Evolutionary conservation across 495 filamentous ascomycete species (phyloP).

Genomic region (Xylaria bambusicola): DNA sequence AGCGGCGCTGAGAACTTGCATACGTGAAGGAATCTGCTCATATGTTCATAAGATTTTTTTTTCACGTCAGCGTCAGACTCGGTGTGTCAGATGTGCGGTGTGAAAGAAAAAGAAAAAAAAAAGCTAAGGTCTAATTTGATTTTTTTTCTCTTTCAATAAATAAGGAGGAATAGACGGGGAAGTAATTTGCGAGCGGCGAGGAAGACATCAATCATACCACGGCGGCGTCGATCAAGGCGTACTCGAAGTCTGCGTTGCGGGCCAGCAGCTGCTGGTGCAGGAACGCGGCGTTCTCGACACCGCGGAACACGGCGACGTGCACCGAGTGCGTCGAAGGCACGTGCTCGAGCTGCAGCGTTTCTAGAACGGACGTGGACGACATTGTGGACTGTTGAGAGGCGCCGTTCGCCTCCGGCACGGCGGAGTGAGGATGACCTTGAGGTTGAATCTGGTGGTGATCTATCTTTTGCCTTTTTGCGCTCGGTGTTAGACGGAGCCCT

Average conservation of each 20-base stretch:
- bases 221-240: slow-evolving; percentile 84
- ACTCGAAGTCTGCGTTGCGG: slow-evolving; percentile 82
- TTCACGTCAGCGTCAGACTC: no score
- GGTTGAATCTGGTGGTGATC: slow-evolving; percentile 8
- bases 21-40: slow-evolving; percentile 54
- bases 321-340: slow-evolving; percentile 64
- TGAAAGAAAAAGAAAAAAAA: no score
- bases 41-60: slow-evolving; percentile 42
- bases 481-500: background rate
- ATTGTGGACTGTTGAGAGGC: background rate
- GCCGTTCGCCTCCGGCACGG: background rate
- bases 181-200: no score
- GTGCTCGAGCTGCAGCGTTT: slow-evolving; percentile 69
- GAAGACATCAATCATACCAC: no score
- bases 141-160: no score
- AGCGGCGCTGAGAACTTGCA: slow-evolving; percentile 73
- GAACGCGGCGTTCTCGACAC: slow-evolving; percentile 74
- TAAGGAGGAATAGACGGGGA: no score
- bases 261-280: slow-evolving; percentile 78
- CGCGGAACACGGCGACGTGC: slow-evolving; percentile 70
- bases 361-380: slow-evolving; percentile 24
- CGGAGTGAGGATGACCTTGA: no score
- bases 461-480: slow-evolving; percentile 12
- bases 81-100: no score
- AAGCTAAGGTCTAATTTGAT: no score